Evolutionary conservation across 441 rosid species (phyloP).

Genomic region (Codiaeum variegatum): DNA sequence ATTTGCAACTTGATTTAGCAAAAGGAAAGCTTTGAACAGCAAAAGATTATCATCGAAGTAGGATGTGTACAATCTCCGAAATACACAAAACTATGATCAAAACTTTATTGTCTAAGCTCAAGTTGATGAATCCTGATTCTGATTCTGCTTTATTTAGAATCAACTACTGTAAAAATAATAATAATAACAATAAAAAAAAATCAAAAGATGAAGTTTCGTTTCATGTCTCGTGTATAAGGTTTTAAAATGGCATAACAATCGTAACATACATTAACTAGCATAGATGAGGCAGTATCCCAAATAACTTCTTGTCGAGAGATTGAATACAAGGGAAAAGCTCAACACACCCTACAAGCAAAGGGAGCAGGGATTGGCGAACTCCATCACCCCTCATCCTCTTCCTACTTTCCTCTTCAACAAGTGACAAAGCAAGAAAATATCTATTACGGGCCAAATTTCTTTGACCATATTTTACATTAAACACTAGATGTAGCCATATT

Average conservation of each 20-base stretch:
- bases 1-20: background rate
- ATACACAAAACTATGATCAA: background rate
- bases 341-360: background rate
- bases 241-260: background rate
- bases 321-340: background rate
- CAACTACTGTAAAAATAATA: background rate
- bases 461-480: too few relatives aligned
- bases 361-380: background rate
- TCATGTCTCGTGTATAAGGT: background rate
- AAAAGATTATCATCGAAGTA: background rate
- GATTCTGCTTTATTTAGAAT: background rate
- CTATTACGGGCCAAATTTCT: too few relatives aligned
- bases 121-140: background rate
- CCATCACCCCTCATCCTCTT: background rate
- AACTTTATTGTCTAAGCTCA: background rate
- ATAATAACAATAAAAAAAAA: too few relatives aligned
- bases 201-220: background rate
- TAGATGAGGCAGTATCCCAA: background rate
- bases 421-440: too few relatives aligned
- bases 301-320: background rate
- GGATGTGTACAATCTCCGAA: background rate
- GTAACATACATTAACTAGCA: background rate
- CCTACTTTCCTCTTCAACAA: background rate
- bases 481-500: too few relatives aligned
- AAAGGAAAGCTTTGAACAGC: background rate